A percentile compares a stretch with the other conserved stretches of the same genome.
Evolutionary conservation across 1,284 basidiomycete genomes (phyloP).

Genomic region (Paramarasmius palmivorus): DNA sequence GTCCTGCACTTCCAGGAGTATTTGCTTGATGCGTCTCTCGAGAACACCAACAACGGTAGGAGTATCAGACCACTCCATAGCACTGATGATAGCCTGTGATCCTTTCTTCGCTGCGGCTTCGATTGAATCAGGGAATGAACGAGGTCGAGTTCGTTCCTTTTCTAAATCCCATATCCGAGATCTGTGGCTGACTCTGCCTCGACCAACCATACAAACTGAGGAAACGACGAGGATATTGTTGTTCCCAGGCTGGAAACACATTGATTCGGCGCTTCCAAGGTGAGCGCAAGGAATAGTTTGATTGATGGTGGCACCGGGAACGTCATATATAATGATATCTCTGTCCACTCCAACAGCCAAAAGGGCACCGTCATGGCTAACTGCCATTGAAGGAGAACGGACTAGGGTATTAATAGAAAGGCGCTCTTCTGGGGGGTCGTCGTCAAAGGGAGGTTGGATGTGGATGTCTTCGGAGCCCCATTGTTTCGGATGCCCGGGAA

Average conservation of each 20-base stretch:
- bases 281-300: background rate
- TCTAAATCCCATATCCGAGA: background rate
- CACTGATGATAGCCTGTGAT: background rate
- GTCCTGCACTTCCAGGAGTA: slow-evolving; percentile 3
- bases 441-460: background rate
- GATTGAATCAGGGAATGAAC: background rate
- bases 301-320: background rate
- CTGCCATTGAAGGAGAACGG: background rate
- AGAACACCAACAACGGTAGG: too few relatives aligned
- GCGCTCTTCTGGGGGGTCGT: too few relatives aligned
- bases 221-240: background rate
- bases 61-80: too few relatives aligned
- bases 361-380: slow-evolving; percentile 7
- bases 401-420: too few relatives aligned
- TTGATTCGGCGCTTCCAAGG: background rate
- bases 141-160: background rate
- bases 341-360: background rate
- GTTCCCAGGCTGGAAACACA: slow-evolving; percentile 12
- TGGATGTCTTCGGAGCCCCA: background rate
- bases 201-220: too few relatives aligned
- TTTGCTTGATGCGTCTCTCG: background rate
- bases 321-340: slow-evolving; percentile 9
- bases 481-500: slow-evolving; percentile 3
- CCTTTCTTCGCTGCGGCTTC: background rate
- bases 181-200: background rate